These are phyloP conservation scores for Raphanus raphanistrum DNA, from an alignment of 345 rosid species.

Conservation along the genomic window DNA sequence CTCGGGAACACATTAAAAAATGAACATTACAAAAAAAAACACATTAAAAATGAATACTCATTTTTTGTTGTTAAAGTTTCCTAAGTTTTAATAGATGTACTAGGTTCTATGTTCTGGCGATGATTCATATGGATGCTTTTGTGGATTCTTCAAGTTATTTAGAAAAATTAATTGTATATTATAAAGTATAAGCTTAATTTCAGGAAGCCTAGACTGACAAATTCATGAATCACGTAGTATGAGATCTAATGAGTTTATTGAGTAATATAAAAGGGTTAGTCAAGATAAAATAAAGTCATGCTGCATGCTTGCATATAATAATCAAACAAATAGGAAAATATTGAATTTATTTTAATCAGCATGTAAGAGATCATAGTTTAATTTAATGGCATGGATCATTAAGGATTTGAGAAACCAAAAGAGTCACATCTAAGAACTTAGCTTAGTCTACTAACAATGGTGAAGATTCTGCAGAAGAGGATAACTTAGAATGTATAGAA, in stretches of 20 bases:
- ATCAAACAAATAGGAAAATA: neutral
- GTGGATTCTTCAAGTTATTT: neutral
- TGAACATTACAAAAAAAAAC: conserved; percentile 1
- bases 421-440: neutral
- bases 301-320: neutral
- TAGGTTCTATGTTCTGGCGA: conserved; percentile 35
- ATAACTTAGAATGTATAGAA: neutral
- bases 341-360: conserved; percentile 21
- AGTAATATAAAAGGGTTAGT: neutral
- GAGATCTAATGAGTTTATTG: neutral
- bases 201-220: neutral
- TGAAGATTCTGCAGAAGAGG: neutral
- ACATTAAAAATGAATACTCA: neutral
- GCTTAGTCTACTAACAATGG: neutral
- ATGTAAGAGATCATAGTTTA: neutral
- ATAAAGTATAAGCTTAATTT: neutral
- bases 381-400: conserved; percentile 33
- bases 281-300: neutral
- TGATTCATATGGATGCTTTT: conserved; percentile 31
- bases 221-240: neutral
- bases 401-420: neutral
- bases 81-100: conserved; percentile 16
- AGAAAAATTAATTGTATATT: neutral
- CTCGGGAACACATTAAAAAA: conserved; percentile 13
- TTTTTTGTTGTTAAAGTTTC: neutral